Base-by-base conservation (phyloP, 352 stramenopile genomes). In the Phytopythium ostracodes region DNA sequence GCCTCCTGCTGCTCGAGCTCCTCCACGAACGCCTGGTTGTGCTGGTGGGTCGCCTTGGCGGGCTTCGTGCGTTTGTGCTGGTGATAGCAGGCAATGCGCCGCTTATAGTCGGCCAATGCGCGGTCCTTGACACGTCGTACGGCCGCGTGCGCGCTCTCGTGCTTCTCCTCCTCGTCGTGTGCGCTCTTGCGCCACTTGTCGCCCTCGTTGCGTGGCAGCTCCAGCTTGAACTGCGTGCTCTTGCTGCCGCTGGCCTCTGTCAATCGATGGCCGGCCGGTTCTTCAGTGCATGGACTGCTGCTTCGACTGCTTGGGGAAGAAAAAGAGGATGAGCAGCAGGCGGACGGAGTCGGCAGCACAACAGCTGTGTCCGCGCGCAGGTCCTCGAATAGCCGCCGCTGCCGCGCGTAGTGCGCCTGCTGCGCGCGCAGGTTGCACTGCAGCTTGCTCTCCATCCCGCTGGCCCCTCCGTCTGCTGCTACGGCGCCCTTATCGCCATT, bases 341-440 rank as follows among this genome's bases (percentile, higher is more conserved):
- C 43, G 18, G 43, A 27, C 5, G 43, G 43, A 1, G n/a, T 15
- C 43, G 43, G 43, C 7, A 17, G 14, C 20, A 14, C 33, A 4
- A 10, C 25, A 17, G 64, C 24, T 52, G 63, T 46, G 35, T 70
- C 67, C 4, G 60, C 63, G 12, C 67, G 68, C n/a, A 90, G 69
- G n/a, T 78, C 75, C 38, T 84, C 78, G 24, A 90, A 84, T 10
- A 91, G 68, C 50, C 75, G 62, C 8, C 80, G 73, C 50, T 91
- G 81, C 12, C 77, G 67, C 14, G 72, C 81, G 56, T 88, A 88
- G 47, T 89, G 77, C 33, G 75, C 74, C 43, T 87, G 77, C 63
- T 89, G 77, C 59, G 85, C 71, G 60, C 74, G 71, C 2, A 89
- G 58, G 35, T 85, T 88, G 25, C 63, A 65, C 63, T 87, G 75